These are phyloP conservation scores for Ogataea thermomethanolica DNA, from an alignment of 805 yeast genomes.

Conservation along the genomic window DNA sequence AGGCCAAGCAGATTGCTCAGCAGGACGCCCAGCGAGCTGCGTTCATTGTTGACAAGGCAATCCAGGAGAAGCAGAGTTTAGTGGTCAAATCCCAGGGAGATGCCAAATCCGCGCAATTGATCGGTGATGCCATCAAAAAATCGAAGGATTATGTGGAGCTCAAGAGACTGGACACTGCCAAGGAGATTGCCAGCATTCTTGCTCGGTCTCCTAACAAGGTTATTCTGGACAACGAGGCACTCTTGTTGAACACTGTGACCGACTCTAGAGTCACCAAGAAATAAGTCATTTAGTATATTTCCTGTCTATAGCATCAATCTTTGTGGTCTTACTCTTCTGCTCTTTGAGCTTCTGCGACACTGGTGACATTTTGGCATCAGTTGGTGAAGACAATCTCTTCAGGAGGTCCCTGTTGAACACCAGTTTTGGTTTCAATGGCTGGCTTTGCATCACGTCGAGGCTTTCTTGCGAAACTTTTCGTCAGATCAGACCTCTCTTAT, in stretches of 20 bases:
- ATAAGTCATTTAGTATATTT: constrained; percentile 9
- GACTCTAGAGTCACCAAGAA: constrained; percentile 57
- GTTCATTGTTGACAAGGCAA: constrained; percentile 92
- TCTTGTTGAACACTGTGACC: constrained; percentile 81
- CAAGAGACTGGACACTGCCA: constrained; percentile 94
- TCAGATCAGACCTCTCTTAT: too few relatives aligned
- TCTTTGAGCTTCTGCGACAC: constrained; percentile 52
- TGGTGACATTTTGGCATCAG: constrained; percentile 56
- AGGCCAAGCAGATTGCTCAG: constrained; percentile 98
- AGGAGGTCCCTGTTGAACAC: constrained; percentile 1
- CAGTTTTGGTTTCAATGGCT: constrained; percentile 1
- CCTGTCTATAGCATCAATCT: constrained; percentile 14
- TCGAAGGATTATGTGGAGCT: constrained; percentile 94
- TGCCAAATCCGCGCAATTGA: constrained; percentile 94
- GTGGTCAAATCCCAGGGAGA: constrained; percentile 98
- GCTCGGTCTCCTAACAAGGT: constrained; percentile 88
- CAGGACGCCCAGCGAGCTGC: constrained; percentile 99
- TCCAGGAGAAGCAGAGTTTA: constrained; percentile 95
- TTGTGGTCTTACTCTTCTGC: constrained; percentile 23
- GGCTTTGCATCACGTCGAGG: constrained; percentile 1
- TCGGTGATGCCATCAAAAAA: constrained; percentile 98
- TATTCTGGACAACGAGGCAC: constrained; percentile 85
- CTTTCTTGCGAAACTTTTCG: too few relatives aligned
- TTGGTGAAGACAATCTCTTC: constrained; percentile 23
- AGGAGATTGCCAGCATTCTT: constrained; percentile 86